Base-by-base conservation (phyloP, 768 basidiomycete genomes). In the Tulasnella sp. region DNA sequence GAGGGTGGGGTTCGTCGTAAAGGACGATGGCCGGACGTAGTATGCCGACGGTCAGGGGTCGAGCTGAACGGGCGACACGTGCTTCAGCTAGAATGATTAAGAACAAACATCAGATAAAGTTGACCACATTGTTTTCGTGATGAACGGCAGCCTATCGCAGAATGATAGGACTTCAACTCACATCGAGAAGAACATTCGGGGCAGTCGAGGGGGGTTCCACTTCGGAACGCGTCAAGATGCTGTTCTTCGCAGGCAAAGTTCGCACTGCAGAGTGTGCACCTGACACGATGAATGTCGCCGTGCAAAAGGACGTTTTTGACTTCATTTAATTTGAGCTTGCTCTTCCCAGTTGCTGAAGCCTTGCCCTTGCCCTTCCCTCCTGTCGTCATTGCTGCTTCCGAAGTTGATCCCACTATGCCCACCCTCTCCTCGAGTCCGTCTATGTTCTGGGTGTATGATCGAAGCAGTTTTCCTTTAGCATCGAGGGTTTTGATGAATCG, bases 381-480 rank as follows among this genome's bases (percentile, higher is more conserved):
- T 42, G 50, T 64, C 40, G 69, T 69, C 16, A 72, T 60, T 20
- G 75, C 20, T 34, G 54, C 50, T 24, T 81, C 42, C 20, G 81
- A 76, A 20, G 80, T 20, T 11, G 83, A 92, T 69, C 94, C 90
- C 50, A 91, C 86, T 9, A 99, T 88, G 0, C 97, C 97, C 0
- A 91, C 91, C 78, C 89, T 88, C 83, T 92, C 93, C 84, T 99
- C 98, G 18, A 99, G 87, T 16, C 96, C 97, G 86, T 99, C 98
- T 72, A 99, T 97, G 85, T 99, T 99, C 86, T 99, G 98, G 0
- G 98, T 98, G 85, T 98, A 99, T 18, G 93, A 94, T 80, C 98
- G 91, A 37, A 97, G 85, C 14, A 99, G 87, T 86, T 93, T 96
- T 75, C 92, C 92, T 86, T 95, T 96, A 22, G 89, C 85, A 82